These are phyloP conservation scores for Aureobasidium sp. DNA, from an alignment of 2,329 filamentous ascomycete genomes.

Conservation along the genomic window DNA sequence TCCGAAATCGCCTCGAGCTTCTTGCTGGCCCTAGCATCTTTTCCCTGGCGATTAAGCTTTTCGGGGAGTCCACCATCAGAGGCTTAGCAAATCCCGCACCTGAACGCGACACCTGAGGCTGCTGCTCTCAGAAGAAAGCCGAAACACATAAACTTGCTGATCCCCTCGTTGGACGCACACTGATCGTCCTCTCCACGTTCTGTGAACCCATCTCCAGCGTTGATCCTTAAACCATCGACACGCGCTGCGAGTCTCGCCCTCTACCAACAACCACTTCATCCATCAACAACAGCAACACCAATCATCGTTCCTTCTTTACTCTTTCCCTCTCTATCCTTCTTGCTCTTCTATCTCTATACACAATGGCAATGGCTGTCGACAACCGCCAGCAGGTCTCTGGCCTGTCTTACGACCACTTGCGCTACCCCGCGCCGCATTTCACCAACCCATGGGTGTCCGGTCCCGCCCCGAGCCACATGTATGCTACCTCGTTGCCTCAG, in stretches of 20 bases:
- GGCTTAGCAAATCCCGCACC: slow-evolving; percentile 4
- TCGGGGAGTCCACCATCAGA: slow-evolving; percentile 1
- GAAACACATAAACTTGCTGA: slow-evolving; percentile 39
- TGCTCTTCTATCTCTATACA: slow-evolving; percentile 17
- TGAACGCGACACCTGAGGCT: slow-evolving; percentile 4
- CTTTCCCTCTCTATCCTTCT: background rate
- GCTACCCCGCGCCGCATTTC: slow-evolving; percentile 68
- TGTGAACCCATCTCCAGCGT: slow-evolving; percentile 23
- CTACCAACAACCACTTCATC: background rate
- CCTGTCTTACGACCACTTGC: slow-evolving; percentile 75
- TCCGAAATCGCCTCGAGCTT: slow-evolving; percentile 14
- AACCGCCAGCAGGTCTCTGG: slow-evolving; percentile 73
- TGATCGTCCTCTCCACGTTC: slow-evolving; percentile 45
- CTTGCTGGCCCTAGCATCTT: background rate
- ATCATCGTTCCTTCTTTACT: background rate
- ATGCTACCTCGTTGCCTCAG: slow-evolving; percentile 57
- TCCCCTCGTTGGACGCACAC: slow-evolving; percentile 38
- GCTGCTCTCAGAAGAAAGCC: slow-evolving; percentile 1
- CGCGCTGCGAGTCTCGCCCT: slow-evolving; percentile 3
- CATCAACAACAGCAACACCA: background rate
- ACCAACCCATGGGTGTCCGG: slow-evolving; percentile 79
- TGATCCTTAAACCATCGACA: slow-evolving; percentile 20
- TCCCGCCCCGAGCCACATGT: slow-evolving; percentile 52
- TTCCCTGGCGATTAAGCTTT: slow-evolving; percentile 9
- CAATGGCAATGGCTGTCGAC: slow-evolving; percentile 94